Evolutionary conservation across 352 stramenopile genomes (phyloP).

Genomic region (Pythium graminicola): DNA sequence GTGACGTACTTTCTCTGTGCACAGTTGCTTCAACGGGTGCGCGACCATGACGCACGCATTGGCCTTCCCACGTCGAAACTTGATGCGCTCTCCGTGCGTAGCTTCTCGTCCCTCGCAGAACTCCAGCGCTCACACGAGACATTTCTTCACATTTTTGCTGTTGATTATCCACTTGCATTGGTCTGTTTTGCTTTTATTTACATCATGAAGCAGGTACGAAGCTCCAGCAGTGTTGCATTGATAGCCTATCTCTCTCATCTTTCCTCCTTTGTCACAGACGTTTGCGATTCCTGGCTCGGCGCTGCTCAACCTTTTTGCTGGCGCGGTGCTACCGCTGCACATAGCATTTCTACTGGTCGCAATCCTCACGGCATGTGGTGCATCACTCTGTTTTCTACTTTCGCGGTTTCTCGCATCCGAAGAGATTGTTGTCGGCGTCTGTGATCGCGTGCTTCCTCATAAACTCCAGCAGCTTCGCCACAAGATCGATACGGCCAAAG

Average conservation of each 20-base stretch:
- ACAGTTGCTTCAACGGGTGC: conserved; percentile 41
- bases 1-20: conserved; percentile 33
- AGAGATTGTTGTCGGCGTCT: conserved; percentile 46
- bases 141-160: conserved; percentile 46
- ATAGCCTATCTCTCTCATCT: no score
- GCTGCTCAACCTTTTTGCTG: conserved; percentile 70
- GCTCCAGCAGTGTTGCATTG: no score
- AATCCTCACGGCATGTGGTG: conserved; percentile 55
- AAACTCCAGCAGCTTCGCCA: conserved; percentile 45
- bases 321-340: conserved; percentile 49
- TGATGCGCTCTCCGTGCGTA: conserved; percentile 47
- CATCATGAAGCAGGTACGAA: conserved; percentile 72
- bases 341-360: conserved; percentile 67
- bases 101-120: conserved; percentile 53
- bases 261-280: no score
- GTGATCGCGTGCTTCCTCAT: conserved; percentile 49
- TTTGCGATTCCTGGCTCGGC: conserved; percentile 78
- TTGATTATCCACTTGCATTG: conserved; percentile 61
- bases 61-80: conserved; percentile 40
- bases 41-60: conserved; percentile 32
- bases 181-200: conserved; percentile 65
- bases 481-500: conserved; percentile 46
- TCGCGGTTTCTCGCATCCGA: conserved; percentile 58
- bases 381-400: conserved; percentile 66
- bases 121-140: conserved; percentile 56